Percentiles rank a stretch among this genome's conserved stretches.
phyloP scores from a whole-genome alignment of 108 stramenopile genomes.

The Conticribra guillardii region DNA sequence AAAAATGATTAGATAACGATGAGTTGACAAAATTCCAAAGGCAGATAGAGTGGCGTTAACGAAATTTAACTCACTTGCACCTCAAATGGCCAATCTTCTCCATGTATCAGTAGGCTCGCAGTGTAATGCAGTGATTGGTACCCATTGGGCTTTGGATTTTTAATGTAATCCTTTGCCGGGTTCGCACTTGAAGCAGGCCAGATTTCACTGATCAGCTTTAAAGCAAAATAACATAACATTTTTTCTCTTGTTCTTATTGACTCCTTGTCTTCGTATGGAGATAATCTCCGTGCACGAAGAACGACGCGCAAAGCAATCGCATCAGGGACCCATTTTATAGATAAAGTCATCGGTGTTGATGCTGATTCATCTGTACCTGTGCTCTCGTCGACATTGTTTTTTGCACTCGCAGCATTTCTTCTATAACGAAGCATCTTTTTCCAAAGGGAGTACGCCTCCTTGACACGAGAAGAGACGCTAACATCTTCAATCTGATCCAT shows the following conservation, averaged over 20 bases:
- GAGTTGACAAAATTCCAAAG: neutral
- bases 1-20: neutral
- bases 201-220: slow-evolving; percentile 54
- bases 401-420: slow-evolving; percentile 64
- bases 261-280: slow-evolving; percentile 52
- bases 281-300: slow-evolving; percentile 48
- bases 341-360: slow-evolving; percentile 18
- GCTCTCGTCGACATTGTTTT: slow-evolving; percentile 45
- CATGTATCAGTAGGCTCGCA: slow-evolving; percentile 50
- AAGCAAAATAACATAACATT: slow-evolving; percentile 76
- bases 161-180: slow-evolving; percentile 87
- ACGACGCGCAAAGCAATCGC: slow-evolving; percentile 78
- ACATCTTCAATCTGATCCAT: slow-evolving; percentile 57
- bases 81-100: slow-evolving; percentile 81
- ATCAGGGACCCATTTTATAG: slow-evolving; percentile 59
- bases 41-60: too few relatives aligned
- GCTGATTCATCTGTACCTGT: neutral
- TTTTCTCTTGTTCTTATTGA: slow-evolving; percentile 55
- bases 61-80: slow-evolving; percentile 69
- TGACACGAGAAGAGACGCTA: slow-evolving; percentile 65
- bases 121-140: slow-evolving; percentile 94
- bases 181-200: slow-evolving; percentile 61
- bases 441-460: slow-evolving; percentile 83
- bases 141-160: slow-evolving; percentile 87
- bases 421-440: slow-evolving; percentile 71